These are phyloP conservation scores for Funneliformis caledonium DNA, from an alignment of 371 early-diverging fungal genomes.

Conservation along the genomic window DNA sequence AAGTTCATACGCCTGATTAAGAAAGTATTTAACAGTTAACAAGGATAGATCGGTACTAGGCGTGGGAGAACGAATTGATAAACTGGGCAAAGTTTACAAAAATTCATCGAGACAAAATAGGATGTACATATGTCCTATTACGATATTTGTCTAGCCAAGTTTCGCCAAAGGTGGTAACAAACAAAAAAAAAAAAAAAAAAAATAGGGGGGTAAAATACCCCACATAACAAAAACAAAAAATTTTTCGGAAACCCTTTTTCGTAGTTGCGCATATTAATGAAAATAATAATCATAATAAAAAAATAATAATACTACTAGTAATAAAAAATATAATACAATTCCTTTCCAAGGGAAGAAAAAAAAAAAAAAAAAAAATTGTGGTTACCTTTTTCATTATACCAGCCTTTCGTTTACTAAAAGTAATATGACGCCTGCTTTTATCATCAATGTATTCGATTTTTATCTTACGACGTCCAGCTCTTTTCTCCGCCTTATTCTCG, in stretches of 20 bases:
- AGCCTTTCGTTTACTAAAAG: conserved; percentile 98
- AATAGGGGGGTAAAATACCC: neutral
- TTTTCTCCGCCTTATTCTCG: conserved; percentile 65
- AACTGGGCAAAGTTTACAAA: neutral
- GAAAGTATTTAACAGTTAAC: neutral
- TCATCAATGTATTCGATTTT: conserved; percentile 97
- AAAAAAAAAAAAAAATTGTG: neutral
- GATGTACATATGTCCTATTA: conserved; percentile 15
- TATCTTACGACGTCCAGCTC: conserved; percentile 91
- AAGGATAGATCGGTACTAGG: neutral
- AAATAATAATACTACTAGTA: neutral
- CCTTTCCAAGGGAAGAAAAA: neutral
- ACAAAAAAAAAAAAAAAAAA: conserved; percentile 4
- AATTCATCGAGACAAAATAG: neutral
- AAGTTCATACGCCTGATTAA: conserved; percentile 89
- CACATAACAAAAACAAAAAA: neutral
- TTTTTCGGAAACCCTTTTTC: neutral
- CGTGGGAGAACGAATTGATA: neutral
- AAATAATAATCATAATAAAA: no score
- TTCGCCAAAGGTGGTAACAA: conserved; percentile 16
- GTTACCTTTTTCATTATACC: conserved; percentile 98
- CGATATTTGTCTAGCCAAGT: conserved; percentile 10
- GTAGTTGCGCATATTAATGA: neutral
- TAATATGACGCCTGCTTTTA: conserved; percentile 94
- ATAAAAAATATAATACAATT: neutral